These are phyloP conservation scores for Tolypocladium inflatum DNA, from an alignment of 2,329 filamentous ascomycete genomes.

Conservation along the genomic window DNA sequence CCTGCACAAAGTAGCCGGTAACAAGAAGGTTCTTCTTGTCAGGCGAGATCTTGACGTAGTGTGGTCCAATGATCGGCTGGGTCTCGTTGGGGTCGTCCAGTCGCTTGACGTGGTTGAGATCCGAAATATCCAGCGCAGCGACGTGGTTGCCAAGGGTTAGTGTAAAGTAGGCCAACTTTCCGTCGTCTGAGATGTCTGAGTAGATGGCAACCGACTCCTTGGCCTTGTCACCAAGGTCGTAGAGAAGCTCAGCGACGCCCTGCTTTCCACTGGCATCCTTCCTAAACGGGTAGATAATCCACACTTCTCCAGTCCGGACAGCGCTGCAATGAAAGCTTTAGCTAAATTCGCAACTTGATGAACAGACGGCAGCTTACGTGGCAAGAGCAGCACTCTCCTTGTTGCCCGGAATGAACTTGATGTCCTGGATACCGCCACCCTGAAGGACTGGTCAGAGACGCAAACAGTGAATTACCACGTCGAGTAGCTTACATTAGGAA, in stretches of 20 bases:
- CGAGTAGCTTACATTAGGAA: conserved; percentile 36
- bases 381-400: conserved; percentile 47
- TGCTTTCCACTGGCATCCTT: conserved; percentile 43
- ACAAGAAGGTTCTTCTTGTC: conserved; percentile 56
- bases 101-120: conserved; percentile 49
- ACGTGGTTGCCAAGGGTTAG: conserved; percentile 53
- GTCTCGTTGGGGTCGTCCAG: conserved; percentile 49
- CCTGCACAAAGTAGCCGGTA: conserved; percentile 58
- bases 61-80: conserved; percentile 51
- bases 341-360: too few relatives aligned
- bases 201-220: conserved; percentile 49
- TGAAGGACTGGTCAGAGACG: conserved; percentile 6
- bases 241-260: conserved; percentile 48
- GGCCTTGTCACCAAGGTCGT: conserved; percentile 46
- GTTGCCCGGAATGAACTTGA: conserved; percentile 57
- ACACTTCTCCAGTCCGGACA: conserved; percentile 49
- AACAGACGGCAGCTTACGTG: conserved; percentile 22
- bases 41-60: conserved; percentile 55
- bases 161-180: conserved; percentile 49
- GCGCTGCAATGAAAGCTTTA: conserved; percentile 21
- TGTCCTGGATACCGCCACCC: conserved; percentile 52
- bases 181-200: conserved; percentile 49
- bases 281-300: conserved; percentile 56
- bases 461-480: accelerated
- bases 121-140: conserved; percentile 50